Conservation (phyloP, 192 early-diverging fungal species). For the Glomus cerebriforme region DNA sequence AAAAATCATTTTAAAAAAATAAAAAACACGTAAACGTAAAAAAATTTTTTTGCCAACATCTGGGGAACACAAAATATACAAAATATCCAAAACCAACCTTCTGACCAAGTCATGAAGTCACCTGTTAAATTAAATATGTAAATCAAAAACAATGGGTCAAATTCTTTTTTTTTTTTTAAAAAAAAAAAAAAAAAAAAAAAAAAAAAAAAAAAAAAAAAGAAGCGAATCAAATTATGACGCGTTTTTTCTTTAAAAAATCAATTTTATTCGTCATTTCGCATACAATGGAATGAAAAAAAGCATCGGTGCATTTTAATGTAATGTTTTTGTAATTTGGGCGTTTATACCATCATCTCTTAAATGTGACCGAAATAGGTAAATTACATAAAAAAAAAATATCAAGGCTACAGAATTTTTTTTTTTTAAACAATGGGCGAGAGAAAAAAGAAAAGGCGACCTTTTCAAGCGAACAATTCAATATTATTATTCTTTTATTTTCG, state of each 20-base stretch:
- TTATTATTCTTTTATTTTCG: background rate
- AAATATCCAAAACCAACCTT: background rate
- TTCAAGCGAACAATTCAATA: background rate
- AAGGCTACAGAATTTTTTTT: background rate
- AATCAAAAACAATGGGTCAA: background rate
- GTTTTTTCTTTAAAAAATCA: background rate
- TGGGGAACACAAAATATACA: background rate
- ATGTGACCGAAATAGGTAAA: background rate
- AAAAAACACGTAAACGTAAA: background rate
- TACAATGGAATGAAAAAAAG: background rate
- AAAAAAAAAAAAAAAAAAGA: no score
- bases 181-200: no score
- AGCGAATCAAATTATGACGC: background rate
- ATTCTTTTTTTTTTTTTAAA: background rate
- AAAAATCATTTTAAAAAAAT: background rate
- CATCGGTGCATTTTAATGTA: background rate
- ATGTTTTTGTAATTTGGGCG: background rate
- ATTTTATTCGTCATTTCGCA: background rate
- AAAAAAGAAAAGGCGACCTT: background rate
- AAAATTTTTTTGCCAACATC: background rate
- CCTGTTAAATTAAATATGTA: background rate
- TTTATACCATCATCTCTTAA: background rate
- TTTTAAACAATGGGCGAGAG: background rate
- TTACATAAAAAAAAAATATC: background rate
- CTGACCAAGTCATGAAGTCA: background rate